Conservation (phyloP, 228 moss, liverwort and hornwort genomes). For the Sphagnum magellanicum region DNA sequence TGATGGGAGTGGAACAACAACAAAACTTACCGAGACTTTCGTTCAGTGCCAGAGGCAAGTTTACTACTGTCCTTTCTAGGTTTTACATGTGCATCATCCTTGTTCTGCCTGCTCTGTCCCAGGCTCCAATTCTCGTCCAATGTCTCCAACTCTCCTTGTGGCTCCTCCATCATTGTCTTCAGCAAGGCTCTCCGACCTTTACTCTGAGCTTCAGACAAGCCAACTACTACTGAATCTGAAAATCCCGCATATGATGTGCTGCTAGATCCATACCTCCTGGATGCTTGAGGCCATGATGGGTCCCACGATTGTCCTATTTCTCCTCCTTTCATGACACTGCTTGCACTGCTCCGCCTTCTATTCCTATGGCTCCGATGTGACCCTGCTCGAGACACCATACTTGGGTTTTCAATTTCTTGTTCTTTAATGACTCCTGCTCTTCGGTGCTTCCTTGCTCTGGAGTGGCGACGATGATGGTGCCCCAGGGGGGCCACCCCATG, state of each 20-base stretch:
- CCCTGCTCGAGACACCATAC: too few species aligned
- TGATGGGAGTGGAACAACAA: background rate
- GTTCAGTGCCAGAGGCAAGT: conserved; percentile 23
- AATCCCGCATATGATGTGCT: too few species aligned
- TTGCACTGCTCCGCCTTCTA: conserved; percentile 12
- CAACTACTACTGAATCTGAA: too few species aligned
- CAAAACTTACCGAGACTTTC: conserved; percentile 38
- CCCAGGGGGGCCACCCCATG: too few species aligned
- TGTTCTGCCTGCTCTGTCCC: conserved; percentile 3
- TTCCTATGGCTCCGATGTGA: conserved; percentile 9
- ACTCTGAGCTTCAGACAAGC: too few species aligned
- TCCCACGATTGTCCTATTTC: conserved; percentile 21
- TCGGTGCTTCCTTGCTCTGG: too few species aligned
- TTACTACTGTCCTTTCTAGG: conserved; percentile 26
- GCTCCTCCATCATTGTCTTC: conserved; percentile 38
- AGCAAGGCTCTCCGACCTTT: conserved; percentile 7
- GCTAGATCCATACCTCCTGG: too few species aligned
- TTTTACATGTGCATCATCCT: conserved; percentile 16
- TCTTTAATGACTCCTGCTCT: too few species aligned
- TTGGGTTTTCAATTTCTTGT: too few species aligned
- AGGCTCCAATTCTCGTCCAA: conserved; percentile 15
- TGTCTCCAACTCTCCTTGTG: conserved; percentile 14
- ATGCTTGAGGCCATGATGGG: background rate
- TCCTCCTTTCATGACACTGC: conserved; percentile 6
- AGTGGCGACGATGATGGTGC: too few species aligned